These are phyloP conservation scores for Zizania latifolia DNA, from an alignment of 176 grass and related monocot genomes.

Conservation along the genomic window DNA sequence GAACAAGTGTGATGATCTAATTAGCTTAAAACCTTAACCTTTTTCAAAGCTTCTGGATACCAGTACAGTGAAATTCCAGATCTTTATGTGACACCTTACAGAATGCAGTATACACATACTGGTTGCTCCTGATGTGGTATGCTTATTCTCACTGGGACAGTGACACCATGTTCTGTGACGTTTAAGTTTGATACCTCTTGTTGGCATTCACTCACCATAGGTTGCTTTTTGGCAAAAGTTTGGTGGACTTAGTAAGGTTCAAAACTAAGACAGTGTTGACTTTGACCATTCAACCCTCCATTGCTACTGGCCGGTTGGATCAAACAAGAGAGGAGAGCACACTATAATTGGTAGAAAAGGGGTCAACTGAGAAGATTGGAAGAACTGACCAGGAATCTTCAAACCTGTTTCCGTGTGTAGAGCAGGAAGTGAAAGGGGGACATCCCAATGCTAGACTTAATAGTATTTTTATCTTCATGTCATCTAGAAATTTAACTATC, in stretches of 20 bases:
- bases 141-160: conserved; percentile 14
- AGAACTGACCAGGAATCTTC: conserved; percentile 58
- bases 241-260: conserved; percentile 24
- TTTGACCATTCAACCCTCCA: conserved; percentile 42
- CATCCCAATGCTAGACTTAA: too few relatives aligned
- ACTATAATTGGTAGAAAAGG: background rate
- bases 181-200: background rate
- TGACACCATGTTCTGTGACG: background rate
- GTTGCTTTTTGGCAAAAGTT: conserved; percentile 36
- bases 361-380: conserved; percentile 46
- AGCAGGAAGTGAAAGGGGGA: background rate
- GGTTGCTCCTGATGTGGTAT: background rate
- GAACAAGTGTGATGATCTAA: background rate
- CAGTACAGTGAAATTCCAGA: background rate
- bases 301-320: background rate
- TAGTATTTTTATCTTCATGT: too few relatives aligned
- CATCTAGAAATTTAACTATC: too few relatives aligned
- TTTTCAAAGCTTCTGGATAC: background rate
- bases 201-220: conserved; percentile 33
- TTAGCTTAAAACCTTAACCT: too few relatives aligned
- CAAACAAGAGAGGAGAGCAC: background rate
- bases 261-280: conserved; percentile 4
- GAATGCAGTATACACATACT: background rate
- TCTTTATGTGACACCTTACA: background rate
- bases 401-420: conserved; percentile 51